A percentile compares a stretch with the other conserved stretches of the same genome.
Conservation (phyloP, 2,329 filamentous ascomycete genomes). For the Aspergillus awamori region DNA sequence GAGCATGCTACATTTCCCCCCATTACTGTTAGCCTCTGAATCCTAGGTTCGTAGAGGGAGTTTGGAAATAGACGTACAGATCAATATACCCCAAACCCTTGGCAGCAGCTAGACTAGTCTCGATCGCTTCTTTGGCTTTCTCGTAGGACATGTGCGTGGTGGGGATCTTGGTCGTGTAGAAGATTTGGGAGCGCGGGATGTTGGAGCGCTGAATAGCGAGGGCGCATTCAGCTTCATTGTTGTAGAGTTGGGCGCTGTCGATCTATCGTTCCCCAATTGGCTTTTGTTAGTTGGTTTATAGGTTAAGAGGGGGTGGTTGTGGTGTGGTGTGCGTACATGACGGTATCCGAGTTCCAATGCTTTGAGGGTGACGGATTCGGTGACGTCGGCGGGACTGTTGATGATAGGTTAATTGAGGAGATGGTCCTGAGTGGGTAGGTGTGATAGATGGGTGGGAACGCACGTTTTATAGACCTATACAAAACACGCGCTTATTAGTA, state of each 20-base stretch:
- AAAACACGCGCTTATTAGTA: not conserved
- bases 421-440: not conserved
- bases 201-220: conserved; percentile 56
- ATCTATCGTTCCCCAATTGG: conserved; percentile 40
- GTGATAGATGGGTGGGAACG: conserved; percentile 5
- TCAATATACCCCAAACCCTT: conserved; percentile 69
- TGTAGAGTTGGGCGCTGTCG: conserved; percentile 61
- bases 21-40: not conserved
- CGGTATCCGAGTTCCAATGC: conserved; percentile 60
- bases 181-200: conserved; percentile 58
- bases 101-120: conserved; percentile 63
- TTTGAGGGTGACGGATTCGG: conserved; percentile 61
- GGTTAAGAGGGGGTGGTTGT: not conserved
- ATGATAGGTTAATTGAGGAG: not conserved
- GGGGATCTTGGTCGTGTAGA: conserved; percentile 66
- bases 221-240: conserved; percentile 60
- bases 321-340: conserved; percentile 48
- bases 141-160: conserved; percentile 61
- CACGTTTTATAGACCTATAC: conserved; percentile 46
- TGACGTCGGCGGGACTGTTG: conserved; percentile 56
- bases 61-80: conserved; percentile 44
- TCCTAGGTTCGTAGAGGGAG: not conserved
- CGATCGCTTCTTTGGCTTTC: conserved; percentile 64
- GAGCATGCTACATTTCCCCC: conserved; percentile 32
- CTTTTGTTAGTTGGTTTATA: not conserved